Conservation (phyloP, 1,284 basidiomycete species). For the Marasmius tenuissimus region DNA sequence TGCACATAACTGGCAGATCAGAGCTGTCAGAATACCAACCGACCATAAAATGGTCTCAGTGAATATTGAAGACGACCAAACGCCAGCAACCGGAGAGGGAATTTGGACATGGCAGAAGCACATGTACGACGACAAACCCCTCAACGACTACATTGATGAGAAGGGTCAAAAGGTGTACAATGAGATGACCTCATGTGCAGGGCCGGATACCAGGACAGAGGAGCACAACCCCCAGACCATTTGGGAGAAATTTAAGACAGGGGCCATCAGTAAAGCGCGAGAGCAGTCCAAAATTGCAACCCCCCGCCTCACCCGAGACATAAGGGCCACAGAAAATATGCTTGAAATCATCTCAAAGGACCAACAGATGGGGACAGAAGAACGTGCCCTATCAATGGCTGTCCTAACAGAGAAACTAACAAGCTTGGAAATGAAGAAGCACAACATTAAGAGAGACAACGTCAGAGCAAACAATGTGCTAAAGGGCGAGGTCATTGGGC, state of each 20-base stretch:
- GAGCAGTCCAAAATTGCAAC: conserved; percentile 5
- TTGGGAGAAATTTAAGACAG: conserved; percentile 5
- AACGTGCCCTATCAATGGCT: background rate
- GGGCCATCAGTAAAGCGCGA: conserved; percentile 1
- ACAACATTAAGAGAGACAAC: conserved; percentile 5
- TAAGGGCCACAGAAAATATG: conserved; percentile 6
- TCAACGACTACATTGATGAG: background rate
- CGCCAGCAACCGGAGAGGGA: background rate
- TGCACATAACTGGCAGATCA: conserved; percentile 17
- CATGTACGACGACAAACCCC: background rate
- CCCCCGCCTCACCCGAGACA: conserved; percentile 5
- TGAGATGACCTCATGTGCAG: background rate
- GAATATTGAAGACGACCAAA: background rate
- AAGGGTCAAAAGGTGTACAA: background rate
- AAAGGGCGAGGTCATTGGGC: conserved; percentile 23
- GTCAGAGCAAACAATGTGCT: conserved; percentile 10
- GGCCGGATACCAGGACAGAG: background rate
- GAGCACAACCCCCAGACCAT: conserved; percentile 6
- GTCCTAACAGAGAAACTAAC: conserved; percentile 6
- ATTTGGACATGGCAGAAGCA: background rate
- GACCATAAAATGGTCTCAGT: conserved; percentile 23
- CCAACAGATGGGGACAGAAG: background rate
- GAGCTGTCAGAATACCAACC: conserved; percentile 3
- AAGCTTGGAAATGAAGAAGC: conserved; percentile 6
- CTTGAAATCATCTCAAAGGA: background rate